phyloP scores from a whole-genome alignment of 768 basidiomycete species.

The Lyophyllum decastes region DNA sequence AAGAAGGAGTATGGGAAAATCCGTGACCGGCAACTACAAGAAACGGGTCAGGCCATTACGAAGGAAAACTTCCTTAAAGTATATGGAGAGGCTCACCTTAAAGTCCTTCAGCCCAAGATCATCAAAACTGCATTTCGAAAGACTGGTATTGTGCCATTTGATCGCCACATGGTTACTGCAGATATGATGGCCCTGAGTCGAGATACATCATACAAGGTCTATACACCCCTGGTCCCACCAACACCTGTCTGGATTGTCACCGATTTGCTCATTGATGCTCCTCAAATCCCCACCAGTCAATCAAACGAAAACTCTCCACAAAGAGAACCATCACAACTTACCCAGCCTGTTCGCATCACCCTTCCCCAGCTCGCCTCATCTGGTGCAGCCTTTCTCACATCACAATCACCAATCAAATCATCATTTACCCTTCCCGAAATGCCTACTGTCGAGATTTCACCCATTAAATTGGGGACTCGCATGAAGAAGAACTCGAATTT shows the following conservation, averaged over 20 bases:
- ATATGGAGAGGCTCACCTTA: slow-evolving; percentile 17
- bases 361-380: neutral
- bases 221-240: slow-evolving; percentile 15
- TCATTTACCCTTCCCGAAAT: neutral
- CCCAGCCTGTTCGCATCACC: neutral
- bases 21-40: neutral
- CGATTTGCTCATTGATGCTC: neutral
- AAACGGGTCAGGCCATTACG: slow-evolving; percentile 10
- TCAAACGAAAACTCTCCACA: neutral
- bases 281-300: neutral
- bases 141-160: slow-evolving; percentile 17
- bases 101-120: slow-evolving; percentile 8
- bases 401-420: neutral
- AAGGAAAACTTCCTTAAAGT: slow-evolving; percentile 16
- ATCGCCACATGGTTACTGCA: slow-evolving; percentile 11
- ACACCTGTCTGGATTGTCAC: slow-evolving; percentile 11
- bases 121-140: slow-evolving; percentile 24
- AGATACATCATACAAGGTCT: slow-evolving; percentile 12
- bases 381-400: neutral
- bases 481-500: neutral
- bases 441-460: neutral
- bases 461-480: neutral
- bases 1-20: slow-evolving; percentile 24
- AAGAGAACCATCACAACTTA: neutral
- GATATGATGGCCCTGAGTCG: slow-evolving; percentile 26